Percentiles rank a stretch among this genome's conserved stretches.
Conservation (phyloP, 2,329 filamentous ascomycete species). For the Aspergillus ruber region DNA sequence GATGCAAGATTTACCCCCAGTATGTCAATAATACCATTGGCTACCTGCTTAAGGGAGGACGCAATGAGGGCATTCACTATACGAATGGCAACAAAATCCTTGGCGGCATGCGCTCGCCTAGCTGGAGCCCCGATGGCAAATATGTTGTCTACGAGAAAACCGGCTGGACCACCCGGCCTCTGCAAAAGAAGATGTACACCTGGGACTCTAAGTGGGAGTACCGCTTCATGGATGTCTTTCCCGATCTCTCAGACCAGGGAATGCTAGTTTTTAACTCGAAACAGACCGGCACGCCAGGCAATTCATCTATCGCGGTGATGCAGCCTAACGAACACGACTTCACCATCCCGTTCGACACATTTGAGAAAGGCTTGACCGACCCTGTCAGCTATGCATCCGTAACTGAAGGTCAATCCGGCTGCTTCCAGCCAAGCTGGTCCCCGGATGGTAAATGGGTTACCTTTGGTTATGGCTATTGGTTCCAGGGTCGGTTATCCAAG, state of each 20-base stretch:
- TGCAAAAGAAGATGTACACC: conserved; percentile 2
- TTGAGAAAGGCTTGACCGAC: not conserved
- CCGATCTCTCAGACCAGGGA: not conserved
- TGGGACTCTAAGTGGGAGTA: conserved; percentile 8
- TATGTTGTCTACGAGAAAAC: conserved; percentile 7
- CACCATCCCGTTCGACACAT: not conserved
- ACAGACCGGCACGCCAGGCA: not conserved
- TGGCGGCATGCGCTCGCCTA: conserved; percentile 1
- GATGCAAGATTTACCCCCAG: conserved; percentile 4
- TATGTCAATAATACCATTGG: conserved; percentile 5
- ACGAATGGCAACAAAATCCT: conserved; percentile 1
- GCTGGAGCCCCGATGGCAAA: conserved; percentile 6
- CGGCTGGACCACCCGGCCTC: conserved; percentile 1
- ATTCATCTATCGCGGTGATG: not conserved
- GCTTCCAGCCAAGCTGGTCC: not conserved
- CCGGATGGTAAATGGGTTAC: not conserved
- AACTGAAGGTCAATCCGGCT: too few species aligned
- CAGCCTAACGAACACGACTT: not conserved
- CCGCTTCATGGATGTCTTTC: conserved; percentile 6
- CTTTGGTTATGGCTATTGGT: conserved; percentile 9
- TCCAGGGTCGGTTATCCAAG: conserved; percentile 5
- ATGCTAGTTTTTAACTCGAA: not conserved
- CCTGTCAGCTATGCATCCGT: too few species aligned
- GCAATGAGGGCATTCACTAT: conserved; percentile 5
- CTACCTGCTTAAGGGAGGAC: conserved; percentile 4